A percentile compares a stretch with the other conserved stretches of the same genome.
Conservation (phyloP, 202 grass and related monocot genomes). For the Setaria italica region DNA sequence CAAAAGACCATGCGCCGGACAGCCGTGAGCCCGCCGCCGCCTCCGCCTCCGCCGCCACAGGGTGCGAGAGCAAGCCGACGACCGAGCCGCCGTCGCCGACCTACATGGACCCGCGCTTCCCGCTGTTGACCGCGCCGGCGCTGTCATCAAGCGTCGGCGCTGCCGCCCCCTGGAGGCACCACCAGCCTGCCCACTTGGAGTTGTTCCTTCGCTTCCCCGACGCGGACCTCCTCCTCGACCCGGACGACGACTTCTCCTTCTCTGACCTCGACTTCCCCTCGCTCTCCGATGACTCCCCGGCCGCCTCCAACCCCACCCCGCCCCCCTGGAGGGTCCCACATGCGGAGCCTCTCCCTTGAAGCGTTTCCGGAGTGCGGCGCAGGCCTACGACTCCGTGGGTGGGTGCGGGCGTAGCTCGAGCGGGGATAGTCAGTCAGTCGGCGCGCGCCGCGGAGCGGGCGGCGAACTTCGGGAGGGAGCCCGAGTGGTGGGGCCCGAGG, state of each 20-base stretch:
- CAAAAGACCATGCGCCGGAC: slow-evolving; percentile 5
- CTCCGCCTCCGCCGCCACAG: too few relatives aligned
- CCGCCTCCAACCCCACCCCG: slow-evolving; percentile 47
- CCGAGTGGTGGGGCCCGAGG: too few relatives aligned
- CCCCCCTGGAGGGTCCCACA: slow-evolving; percentile 47
- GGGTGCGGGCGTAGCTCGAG: too few relatives aligned
- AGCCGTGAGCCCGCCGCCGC: background rate
- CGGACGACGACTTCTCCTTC: slow-evolving; percentile 88
- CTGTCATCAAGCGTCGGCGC: slow-evolving; percentile 1
- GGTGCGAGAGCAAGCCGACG: too few relatives aligned
- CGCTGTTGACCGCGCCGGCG: slow-evolving; percentile 26
- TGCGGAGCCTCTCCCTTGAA: slow-evolving; percentile 80
- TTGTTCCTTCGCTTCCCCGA: slow-evolving; percentile 83
- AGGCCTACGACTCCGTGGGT: too few relatives aligned
- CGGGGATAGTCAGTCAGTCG: too few relatives aligned
- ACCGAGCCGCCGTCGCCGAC: background rate
- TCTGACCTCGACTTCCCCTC: slow-evolving; percentile 94
- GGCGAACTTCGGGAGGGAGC: too few relatives aligned
- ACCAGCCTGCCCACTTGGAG: slow-evolving; percentile 88
- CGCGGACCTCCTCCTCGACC: slow-evolving; percentile 73
- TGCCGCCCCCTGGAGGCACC: slow-evolving; percentile 32
- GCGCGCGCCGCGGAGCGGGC: too few relatives aligned
- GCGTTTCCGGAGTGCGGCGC: background rate
- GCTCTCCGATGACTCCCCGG: slow-evolving; percentile 43
- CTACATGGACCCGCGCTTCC: slow-evolving; percentile 44